A percentile compares a stretch with the other conserved stretches of the same genome.
Evolutionary conservation across 805 yeast species (phyloP).

Genomic region (Kurtzmaniella cleridarum): DNA sequence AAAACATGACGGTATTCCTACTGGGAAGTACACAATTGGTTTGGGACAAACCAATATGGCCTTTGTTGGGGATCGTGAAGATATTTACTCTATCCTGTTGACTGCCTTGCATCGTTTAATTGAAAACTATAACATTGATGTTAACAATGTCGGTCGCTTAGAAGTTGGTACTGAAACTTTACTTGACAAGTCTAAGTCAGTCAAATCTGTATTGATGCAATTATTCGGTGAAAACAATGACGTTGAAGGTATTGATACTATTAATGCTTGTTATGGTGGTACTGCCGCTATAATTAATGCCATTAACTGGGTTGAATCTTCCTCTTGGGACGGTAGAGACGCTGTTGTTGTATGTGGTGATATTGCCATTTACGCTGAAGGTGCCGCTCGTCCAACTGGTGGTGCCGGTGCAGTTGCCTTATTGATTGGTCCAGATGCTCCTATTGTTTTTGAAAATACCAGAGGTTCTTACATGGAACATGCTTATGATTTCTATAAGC

Average conservation of each 20-base stretch:
- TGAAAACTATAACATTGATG: slow-evolving; percentile 77
- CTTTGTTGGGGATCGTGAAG: slow-evolving; percentile 95
- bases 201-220: slow-evolving; percentile 93
- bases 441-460: slow-evolving; percentile 81
- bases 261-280: slow-evolving; percentile 99
- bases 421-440: slow-evolving; percentile 96
- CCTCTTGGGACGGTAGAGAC: slow-evolving; percentile 97
- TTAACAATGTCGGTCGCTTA: slow-evolving; percentile 78
- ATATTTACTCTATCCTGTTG: slow-evolving; percentile 87
- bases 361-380: slow-evolving; percentile 94
- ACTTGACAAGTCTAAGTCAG: slow-evolving; percentile 94
- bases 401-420: slow-evolving; percentile 97
- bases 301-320: slow-evolving; percentile 92
- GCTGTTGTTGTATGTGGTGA: slow-evolving; percentile 97
- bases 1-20: slow-evolving; percentile 73
- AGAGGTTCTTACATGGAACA: slow-evolving; percentile 96
- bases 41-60: slow-evolving; percentile 98
- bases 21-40: slow-evolving; percentile 97
- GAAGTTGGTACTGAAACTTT: slow-evolving; percentile 99
- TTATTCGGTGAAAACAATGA: slow-evolving; percentile 84
- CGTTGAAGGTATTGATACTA: slow-evolving; percentile 91
- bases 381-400: slow-evolving; percentile 99
- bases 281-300: slow-evolving; percentile 92
- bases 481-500: slow-evolving; percentile 97
- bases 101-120: slow-evolving; percentile 80